phyloP scores from a whole-genome alignment of 495 filamentous ascomycete species.

The Aspergillus funiculosus region DNA sequence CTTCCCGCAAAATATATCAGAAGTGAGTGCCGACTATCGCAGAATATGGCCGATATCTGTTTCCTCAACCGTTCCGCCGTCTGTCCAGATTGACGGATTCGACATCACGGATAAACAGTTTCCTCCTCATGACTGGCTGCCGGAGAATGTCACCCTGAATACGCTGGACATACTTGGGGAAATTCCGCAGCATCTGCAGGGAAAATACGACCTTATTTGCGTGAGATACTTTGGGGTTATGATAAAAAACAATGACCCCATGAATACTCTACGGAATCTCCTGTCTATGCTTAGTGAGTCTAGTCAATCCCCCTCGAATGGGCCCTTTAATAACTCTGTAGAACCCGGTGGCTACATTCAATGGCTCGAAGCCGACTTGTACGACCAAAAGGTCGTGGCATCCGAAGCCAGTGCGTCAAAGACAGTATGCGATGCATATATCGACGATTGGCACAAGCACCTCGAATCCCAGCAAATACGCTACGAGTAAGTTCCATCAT shows the following conservation, averaged over 20 bases:
- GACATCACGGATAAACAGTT: conserved; percentile 1
- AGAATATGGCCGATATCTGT: neutral
- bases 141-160: neutral
- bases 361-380: conserved; percentile 4
- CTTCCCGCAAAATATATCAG: neutral
- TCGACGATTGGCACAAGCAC: neutral
- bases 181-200: neutral
- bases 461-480: neutral
- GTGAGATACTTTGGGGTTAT: conserved; percentile 1
- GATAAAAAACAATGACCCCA: conserved; percentile 2
- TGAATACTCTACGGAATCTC: neutral
- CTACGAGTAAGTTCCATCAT: neutral
- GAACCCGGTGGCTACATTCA: conserved; percentile 8
- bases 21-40: neutral
- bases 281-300: conserved; percentile 1
- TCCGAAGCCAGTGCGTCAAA: neutral
- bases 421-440: neutral
- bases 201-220: neutral
- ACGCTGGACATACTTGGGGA: neutral
- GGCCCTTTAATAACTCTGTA: neutral
- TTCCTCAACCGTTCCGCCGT: neutral
- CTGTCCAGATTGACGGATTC: conserved; percentile 5
- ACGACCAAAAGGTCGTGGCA: neutral
- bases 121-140: conserved; percentile 3
- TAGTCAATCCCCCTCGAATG: neutral